phyloP scores from a whole-genome alignment of 108 stramenopile species.

The Nannochloropsis gaditana region DNA sequence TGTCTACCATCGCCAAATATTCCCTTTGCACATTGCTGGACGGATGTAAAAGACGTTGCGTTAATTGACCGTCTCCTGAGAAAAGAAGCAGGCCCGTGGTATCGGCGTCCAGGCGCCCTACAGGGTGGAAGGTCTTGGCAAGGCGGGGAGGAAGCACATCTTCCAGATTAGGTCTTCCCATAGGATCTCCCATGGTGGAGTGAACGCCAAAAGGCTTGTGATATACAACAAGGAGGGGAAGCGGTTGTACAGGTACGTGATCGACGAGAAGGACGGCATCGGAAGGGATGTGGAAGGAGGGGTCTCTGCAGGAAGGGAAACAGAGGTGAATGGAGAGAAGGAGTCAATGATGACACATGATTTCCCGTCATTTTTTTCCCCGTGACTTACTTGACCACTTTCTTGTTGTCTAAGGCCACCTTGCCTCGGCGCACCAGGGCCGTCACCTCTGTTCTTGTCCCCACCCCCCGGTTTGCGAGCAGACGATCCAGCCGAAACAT shows the following conservation, averaged over 20 bases:
- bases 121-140: constrained; percentile 28
- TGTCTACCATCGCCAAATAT: constrained; percentile 40
- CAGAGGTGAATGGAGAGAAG: neutral
- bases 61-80: constrained; percentile 46
- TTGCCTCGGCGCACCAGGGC: neutral
- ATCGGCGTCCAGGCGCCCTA: constrained; percentile 53
- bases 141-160: neutral
- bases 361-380: neutral
- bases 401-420: neutral
- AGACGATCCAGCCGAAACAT: constrained; percentile 18
- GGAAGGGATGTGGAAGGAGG: neutral
- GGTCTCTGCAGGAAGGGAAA: neutral
- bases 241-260: neutral
- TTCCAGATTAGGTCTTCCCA: constrained; percentile 14
- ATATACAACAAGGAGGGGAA: neutral
- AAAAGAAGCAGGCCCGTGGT: constrained; percentile 49
- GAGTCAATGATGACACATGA: neutral
- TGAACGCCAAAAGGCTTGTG: neutral
- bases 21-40: constrained; percentile 43
- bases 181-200: neutral
- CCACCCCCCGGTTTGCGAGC: constrained; percentile 25
- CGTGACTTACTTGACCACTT: neutral
- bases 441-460: constrained; percentile 22
- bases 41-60: constrained; percentile 46
- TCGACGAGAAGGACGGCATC: neutral